Evolutionary conservation across 805 yeast species (phyloP), one percentile per base, ranked within the genome.

Genomic region (Priceomyces carsonii): DNA sequence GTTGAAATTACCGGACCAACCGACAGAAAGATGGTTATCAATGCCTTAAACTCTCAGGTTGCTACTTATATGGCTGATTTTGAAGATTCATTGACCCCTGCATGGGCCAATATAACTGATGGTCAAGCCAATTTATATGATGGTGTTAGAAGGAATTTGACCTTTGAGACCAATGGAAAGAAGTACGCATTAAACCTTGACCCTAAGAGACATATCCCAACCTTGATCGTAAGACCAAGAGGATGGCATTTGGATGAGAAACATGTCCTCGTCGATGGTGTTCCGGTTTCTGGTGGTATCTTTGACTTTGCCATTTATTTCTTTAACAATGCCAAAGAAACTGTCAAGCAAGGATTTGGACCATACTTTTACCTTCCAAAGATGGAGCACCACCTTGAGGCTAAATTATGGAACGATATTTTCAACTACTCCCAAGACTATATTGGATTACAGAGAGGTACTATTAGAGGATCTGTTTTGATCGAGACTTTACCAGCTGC

Each of bases 1-100:
- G 80, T 79, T 28, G 93, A 85, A 61, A 85, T 85, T 59, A 85
- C 95, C 16, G 95, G 95, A 33, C 95, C 95, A 14, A 85, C 90
- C 35, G 84, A 83, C 56, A 75, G 91, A 45, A 82, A 85, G 51
- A 85, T 85, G 95, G 77, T 85, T 44, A 79, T 85, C 53, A 85
- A 84, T 54, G 93, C 91, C 2, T 71, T 85, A 57, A 85, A 85
- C 62, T 80, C 90, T 0, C 71, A 75, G 36, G 93, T 85, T 28
- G 83, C 83, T 43, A 84, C 93, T 19, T 85, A 85, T 58, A 85
- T 85, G 93, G 81, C 88, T 27, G 95, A 85, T 66, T 82, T 85
- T 52, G 95, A 85, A 61, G 93, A 85, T 60, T 82, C 90, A 12
- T 77, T 85, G 50, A 79, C 91, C 13, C 95, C 95, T 50, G 84